Evolutionary conservation across 441 rosid species (phyloP), one percentile per base, ranked within the genome.

Genomic region (Gossypium lobatum): DNA sequence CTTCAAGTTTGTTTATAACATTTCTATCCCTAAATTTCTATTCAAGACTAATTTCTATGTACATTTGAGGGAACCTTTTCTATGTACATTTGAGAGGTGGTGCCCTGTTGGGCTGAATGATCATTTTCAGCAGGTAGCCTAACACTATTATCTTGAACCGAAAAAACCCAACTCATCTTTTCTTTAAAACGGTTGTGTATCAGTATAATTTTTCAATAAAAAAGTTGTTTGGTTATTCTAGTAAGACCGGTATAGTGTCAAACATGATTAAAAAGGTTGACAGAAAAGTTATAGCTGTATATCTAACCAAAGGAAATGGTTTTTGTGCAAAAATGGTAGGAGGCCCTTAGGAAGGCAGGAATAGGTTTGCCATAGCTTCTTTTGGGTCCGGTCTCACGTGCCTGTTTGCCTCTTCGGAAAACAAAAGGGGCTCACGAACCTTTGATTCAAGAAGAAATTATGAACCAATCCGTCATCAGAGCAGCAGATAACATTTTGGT

Each of bases 341-440:
- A 58, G 58, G 59, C 16, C 57, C 57, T 25, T 57, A 53, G 37
- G 59, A 67, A 48, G 34, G 17, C 67, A 69, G 37, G 59, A 67
- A 25, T 54, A 25, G 31, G 48, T 69, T 61, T 23, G 34, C 39
- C 45, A n/a, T 7, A 53, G 17, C n/a, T 53, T 20, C 20, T 16
- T 16, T 65, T 37, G 63, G 64, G 63, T 64, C 25, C 3, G n/a
- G 34, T 28, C 46, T 39, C 61, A 8, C 6, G 67, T 71, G 77
- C 81, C 71, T 64, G 78, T 60, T 71, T 11, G 78, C 79, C 75
- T 64, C 58, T 79, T 79, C 67, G 71, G 54, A 46, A 20, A 28
- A 14, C 75, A 76, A 58, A 59, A 50, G n/a, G n/a, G 52, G 14
- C 71, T 63, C 42, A 83, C 75, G 73, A 53, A 78, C 64, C 50